Conservation (phyloP, 306 rosid genomes). For the Gillenia trifoliata region DNA sequence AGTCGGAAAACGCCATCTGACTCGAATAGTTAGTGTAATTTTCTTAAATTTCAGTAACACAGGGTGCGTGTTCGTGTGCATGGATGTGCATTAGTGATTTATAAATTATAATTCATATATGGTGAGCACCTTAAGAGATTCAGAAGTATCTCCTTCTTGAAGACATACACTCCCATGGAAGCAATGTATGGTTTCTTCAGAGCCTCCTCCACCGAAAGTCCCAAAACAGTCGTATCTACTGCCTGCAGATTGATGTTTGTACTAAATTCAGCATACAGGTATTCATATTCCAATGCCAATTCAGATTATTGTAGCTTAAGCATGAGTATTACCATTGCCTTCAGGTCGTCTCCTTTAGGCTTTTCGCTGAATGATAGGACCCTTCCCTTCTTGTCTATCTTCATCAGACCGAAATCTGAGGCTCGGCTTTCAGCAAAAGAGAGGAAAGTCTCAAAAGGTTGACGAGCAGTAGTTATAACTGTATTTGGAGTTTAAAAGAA, state of each 20-base stretch:
- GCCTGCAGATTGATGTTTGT: constrained; percentile 34
- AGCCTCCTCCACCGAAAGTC: constrained; percentile 78
- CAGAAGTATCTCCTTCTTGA: constrained; percentile 94
- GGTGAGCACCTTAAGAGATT: constrained; percentile 69
- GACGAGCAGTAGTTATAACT: neutral
- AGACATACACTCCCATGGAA: constrained; percentile 97
- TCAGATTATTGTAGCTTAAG: neutral
- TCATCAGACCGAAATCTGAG: constrained; percentile 98
- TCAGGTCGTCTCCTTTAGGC: constrained; percentile 73
- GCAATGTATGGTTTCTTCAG: constrained; percentile 86
- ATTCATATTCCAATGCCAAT: constrained; percentile 14
- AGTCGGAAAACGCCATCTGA: constrained; percentile 96
- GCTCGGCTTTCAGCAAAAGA: constrained; percentile 67
- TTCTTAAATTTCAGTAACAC: neutral
- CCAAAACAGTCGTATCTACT: constrained; percentile 90
- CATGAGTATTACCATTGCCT: constrained; percentile 68
- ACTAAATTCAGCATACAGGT: constrained; percentile 24
- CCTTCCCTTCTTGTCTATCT: constrained; percentile 76
- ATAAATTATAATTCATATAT: neutral
- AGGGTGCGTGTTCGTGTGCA: neutral
- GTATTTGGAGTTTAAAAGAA: neutral
- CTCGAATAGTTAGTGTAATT: constrained; percentile 21
- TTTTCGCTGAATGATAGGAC: constrained; percentile 70
- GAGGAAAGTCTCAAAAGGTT: constrained; percentile 16
- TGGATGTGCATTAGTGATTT: constrained; percentile 7